Evolutionary conservation across 805 yeast species (phyloP).

Genomic region (Candida corydali): DNA sequence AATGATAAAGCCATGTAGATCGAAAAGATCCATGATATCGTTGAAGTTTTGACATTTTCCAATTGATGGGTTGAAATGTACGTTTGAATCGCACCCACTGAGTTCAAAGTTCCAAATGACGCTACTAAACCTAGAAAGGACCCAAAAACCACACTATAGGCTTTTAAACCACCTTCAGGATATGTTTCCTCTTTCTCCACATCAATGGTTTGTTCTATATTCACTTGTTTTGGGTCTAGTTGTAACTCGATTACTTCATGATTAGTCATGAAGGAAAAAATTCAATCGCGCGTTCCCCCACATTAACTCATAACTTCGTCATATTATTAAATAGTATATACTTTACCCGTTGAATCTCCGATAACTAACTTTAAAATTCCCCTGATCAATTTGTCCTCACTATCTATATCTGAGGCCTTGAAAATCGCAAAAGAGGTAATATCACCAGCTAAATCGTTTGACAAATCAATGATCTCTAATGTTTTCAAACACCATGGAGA

Average conservation of each 20-base stretch:
- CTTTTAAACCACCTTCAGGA: slow-evolving; percentile 25
- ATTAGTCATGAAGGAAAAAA: not conserved
- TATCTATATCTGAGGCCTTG: slow-evolving; percentile 25
- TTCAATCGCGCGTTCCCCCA: not conserved
- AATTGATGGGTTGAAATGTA: slow-evolving; percentile 35
- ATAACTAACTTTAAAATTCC: slow-evolving; percentile 42
- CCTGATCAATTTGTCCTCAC: slow-evolving; percentile 32
- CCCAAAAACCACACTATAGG: slow-evolving; percentile 21
- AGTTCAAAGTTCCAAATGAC: slow-evolving; percentile 28
- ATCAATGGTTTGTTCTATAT: slow-evolving; percentile 1
- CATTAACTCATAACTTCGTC: not conserved
- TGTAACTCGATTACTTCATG: slow-evolving; percentile 1
- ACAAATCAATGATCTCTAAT: slow-evolving; percentile 9
- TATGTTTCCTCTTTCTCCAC: slow-evolving; percentile 5
- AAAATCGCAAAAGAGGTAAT: slow-evolving; percentile 28
- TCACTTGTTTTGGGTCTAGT: not conserved
- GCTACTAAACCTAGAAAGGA: slow-evolving; percentile 23
- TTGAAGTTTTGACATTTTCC: slow-evolving; percentile 21
- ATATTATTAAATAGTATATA: slow-evolving; percentile 25
- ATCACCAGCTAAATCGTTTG: slow-evolving; percentile 10
- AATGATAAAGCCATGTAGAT: slow-evolving; percentile 30
- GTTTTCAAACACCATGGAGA: slow-evolving; percentile 10
- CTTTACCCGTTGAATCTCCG: slow-evolving; percentile 52
- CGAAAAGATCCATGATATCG: slow-evolving; percentile 40
- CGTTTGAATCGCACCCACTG: slow-evolving; percentile 38